Percentiles rank a stretch among this genome's conserved stretches.
Evolutionary conservation across 1,284 basidiomycete genomes (phyloP).

Genomic region (Fomitopsis palustris): DNA sequence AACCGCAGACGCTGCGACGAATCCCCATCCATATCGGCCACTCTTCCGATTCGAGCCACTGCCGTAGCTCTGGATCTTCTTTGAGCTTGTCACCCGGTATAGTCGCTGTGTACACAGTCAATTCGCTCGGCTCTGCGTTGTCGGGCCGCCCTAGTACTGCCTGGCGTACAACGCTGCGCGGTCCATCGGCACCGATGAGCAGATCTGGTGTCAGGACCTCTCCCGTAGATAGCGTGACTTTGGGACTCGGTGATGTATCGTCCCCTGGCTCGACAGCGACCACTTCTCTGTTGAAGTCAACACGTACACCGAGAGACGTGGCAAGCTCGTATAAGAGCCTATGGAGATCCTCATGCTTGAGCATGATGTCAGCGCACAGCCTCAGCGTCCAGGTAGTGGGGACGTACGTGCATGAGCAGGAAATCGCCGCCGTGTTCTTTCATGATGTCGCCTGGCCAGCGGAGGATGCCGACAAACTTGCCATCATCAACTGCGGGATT

Average conservation of each 20-base stretch:
- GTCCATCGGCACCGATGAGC: slow-evolving; percentile 40
- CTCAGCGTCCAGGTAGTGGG: no score
- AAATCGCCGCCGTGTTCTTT: slow-evolving; percentile 53
- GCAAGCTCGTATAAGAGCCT: slow-evolving; percentile 40
- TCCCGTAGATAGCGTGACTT: slow-evolving; percentile 32
- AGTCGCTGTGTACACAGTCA: slow-evolving; percentile 18
- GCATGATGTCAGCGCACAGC: not conserved
- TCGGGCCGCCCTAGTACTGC: slow-evolving; percentile 21
- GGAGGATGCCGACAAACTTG: slow-evolving; percentile 40
- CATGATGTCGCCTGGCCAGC: slow-evolving; percentile 52
- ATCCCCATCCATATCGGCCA: slow-evolving; percentile 24
- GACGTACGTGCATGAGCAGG: slow-evolving; percentile 32
- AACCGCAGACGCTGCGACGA: slow-evolving; percentile 20
- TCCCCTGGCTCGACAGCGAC: slow-evolving; percentile 20
- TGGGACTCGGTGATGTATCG: slow-evolving; percentile 24
- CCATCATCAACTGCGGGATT: slow-evolving; percentile 44
- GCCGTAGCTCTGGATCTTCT: slow-evolving; percentile 19
- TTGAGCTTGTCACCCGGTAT: slow-evolving; percentile 18
- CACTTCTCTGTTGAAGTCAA: slow-evolving; percentile 38
- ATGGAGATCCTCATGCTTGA: slow-evolving; percentile 44
- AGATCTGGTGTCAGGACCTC: slow-evolving; percentile 35
- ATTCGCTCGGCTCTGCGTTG: slow-evolving; percentile 12
- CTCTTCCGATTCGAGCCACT: slow-evolving; percentile 14
- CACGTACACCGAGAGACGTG: slow-evolving; percentile 35
- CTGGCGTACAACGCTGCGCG: slow-evolving; percentile 28